Evolutionary conservation across 169 alveolate species (phyloP).

Genomic region (Babesia sp.): DNA sequence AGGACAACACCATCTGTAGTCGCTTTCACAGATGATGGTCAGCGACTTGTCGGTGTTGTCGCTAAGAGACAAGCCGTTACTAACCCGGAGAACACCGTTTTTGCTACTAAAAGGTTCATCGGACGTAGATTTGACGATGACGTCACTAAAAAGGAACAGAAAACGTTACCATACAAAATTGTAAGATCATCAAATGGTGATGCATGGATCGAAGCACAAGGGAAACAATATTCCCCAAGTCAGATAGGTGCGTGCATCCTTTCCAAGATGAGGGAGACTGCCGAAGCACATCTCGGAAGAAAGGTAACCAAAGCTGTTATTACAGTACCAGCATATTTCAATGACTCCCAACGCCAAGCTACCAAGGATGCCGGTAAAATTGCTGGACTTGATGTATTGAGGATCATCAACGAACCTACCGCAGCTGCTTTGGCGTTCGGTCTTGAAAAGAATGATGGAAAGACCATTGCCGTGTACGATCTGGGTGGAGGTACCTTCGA

Average conservation of each 20-base stretch:
- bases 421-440: conserved; percentile 99
- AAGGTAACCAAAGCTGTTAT: conserved; percentile 93
- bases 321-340: conserved; percentile 96
- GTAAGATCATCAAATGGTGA: conserved; percentile 95
- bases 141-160: conserved; percentile 94
- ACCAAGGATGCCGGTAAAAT: conserved; percentile 97
- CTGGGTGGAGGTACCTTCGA: conserved; percentile 99
- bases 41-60: conserved; percentile 93
- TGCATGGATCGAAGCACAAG: conserved; percentile 97
- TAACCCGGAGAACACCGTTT: conserved; percentile 94
- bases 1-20: conserved; percentile 98
- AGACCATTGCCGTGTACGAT: conserved; percentile 89
- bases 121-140: conserved; percentile 96
- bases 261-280: conserved; percentile 95
- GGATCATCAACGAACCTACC: conserved; percentile 99
- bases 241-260: conserved; percentile 95
- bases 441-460: conserved; percentile 93
- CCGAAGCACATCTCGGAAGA: conserved; percentile 94
- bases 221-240: conserved; percentile 94
- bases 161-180: conserved; percentile 94
- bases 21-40: conserved; percentile 96
- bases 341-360: conserved; percentile 96
- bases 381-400: conserved; percentile 91
- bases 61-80: conserved; percentile 97
- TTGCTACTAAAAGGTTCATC: conserved; percentile 94